Base-by-base conservation (phyloP, 2,329 filamentous ascomycete species). In the Fusarium albosuccineum region DNA sequence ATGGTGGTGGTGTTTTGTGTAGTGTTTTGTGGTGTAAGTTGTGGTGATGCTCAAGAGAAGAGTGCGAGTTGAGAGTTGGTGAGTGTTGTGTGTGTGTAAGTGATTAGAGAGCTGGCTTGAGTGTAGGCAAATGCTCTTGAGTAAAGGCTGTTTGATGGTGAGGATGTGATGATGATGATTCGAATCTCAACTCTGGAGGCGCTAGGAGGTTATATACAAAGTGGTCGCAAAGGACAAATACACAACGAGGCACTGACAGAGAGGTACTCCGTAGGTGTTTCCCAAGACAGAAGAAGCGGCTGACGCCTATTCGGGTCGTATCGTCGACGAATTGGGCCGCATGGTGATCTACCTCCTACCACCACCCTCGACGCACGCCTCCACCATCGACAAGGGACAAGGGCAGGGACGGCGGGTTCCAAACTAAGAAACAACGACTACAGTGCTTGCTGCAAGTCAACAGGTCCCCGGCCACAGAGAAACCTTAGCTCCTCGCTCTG, bases 391-490 rank as follows among this genome's bases (percentile, higher is more conserved):
- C 42, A 40, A 7, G 22, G 22, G 22, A 22, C 22, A 22, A 22
- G 22, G 22, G 22, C 22, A 22, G 22, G 22, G 41, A 4, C 33
- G 34, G 30, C 30, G 46, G 64, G 52, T 56, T 70, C 65, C 67
- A 72, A 72, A 72, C 53, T 60, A 68, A 64, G 62, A 67, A 71
- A 70, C 64, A 68, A 62, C 52, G 62, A 66, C 44, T 9, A 11
- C n/a, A 40, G 13, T 13, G 22, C 41, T 22, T 22, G 22, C 22
- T 22, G 22, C 22, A 22, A 68, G 41, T 51, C 40, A 36, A 60
- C 42, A 56, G 29, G 44, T 58, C 60, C 66, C 66, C 40, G 22
- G 41, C 40, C 37, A 66, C 66, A 62, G 62, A 22, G 22, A 22
- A 66, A 66, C 63, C 60, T 66, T 66, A 14, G 22, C 22, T 22